Evolutionary conservation across 768 basidiomycete species (phyloP).

Genomic region (Podaxis pistillaris): DNA sequence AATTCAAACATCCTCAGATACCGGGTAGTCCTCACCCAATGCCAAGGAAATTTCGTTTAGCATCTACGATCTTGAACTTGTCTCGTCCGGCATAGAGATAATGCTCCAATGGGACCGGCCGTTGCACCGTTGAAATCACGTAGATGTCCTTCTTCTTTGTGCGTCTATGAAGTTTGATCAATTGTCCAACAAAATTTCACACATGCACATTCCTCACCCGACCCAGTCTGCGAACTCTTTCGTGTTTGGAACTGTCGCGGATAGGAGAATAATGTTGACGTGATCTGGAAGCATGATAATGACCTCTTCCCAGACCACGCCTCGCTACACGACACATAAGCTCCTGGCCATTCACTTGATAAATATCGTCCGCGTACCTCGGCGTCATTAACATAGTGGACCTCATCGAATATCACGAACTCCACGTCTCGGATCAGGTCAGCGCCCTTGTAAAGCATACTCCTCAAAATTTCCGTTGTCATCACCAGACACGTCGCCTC

Average conservation of each 20-base stretch:
- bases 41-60: constrained; percentile 66
- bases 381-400: constrained; percentile 98
- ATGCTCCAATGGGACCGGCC: constrained; percentile 97
- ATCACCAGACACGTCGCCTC: constrained; percentile 97
- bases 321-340: constrained; percentile 56
- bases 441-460: constrained; percentile 98
- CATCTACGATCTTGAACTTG: constrained; percentile 88
- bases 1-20: background rate
- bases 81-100: constrained; percentile 95
- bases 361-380: constrained; percentile 56
- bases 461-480: constrained; percentile 96
- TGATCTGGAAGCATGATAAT: constrained; percentile 99
- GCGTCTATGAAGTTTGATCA: constrained; percentile 50
- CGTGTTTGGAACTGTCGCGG: constrained; percentile 97
- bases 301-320: constrained; percentile 99
- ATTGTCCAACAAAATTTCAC: constrained; percentile 6
- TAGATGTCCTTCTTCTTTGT: constrained; percentile 99
- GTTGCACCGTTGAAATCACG: constrained; percentile 94
- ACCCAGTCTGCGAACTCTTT: constrained; percentile 99
- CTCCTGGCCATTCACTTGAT: background rate
- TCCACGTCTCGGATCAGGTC: constrained; percentile 98
- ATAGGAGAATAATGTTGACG: constrained; percentile 94
- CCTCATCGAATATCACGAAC: constrained; percentile 99
- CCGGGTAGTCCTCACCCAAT: constrained; percentile 61
- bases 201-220: constrained; percentile 57